These are phyloP conservation scores for Phytophthora crassamura DNA, from an alignment of 352 stramenopile species.

Conservation along the genomic window DNA sequence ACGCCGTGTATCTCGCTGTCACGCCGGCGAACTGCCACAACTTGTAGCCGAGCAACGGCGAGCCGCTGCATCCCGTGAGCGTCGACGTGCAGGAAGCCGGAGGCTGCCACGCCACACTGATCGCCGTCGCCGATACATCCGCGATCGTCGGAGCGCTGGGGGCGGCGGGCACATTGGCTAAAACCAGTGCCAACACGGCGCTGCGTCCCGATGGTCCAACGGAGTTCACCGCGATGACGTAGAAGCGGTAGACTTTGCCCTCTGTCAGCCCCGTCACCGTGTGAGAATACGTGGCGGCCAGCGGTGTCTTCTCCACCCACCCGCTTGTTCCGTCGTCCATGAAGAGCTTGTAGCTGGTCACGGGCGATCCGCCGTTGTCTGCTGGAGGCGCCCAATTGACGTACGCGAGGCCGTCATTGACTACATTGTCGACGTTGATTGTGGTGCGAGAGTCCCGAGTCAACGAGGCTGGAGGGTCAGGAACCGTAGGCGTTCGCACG, in stretches of 20 bases:
- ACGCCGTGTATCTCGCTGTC: constrained; percentile 75
- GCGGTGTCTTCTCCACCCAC: constrained; percentile 49
- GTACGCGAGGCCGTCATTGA: constrained; percentile 63
- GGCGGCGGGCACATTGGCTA: constrained; percentile 78
- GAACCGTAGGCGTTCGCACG: constrained; percentile 86
- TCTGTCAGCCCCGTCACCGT: constrained; percentile 59
- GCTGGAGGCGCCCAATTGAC: constrained; percentile 88
- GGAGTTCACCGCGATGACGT: constrained; percentile 89
- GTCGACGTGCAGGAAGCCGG: constrained; percentile 73
- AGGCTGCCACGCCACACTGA: constrained; percentile 74
- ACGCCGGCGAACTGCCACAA: constrained; percentile 93
- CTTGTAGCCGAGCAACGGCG: constrained; percentile 91
- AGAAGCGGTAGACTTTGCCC: constrained; percentile 94
- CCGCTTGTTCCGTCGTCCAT: constrained; percentile 73
- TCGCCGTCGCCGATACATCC: constrained; percentile 68
- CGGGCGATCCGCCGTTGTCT: constrained; percentile 93
- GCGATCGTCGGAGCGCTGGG: constrained; percentile 58
- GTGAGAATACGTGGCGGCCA: constrained; percentile 55
- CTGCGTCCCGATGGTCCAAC: constrained; percentile 84
- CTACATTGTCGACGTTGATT: constrained; percentile 53
- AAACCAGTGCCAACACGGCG: constrained; percentile 89
- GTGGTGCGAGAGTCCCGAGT: constrained; percentile 71
- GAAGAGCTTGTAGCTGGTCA: constrained; percentile 94
- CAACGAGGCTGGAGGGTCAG: constrained; percentile 77
- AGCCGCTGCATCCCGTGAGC: constrained; percentile 78